These are phyloP conservation scores for Fusarium citri DNA, from an alignment of 2,329 filamentous ascomycete species.

Conservation along the genomic window DNA sequence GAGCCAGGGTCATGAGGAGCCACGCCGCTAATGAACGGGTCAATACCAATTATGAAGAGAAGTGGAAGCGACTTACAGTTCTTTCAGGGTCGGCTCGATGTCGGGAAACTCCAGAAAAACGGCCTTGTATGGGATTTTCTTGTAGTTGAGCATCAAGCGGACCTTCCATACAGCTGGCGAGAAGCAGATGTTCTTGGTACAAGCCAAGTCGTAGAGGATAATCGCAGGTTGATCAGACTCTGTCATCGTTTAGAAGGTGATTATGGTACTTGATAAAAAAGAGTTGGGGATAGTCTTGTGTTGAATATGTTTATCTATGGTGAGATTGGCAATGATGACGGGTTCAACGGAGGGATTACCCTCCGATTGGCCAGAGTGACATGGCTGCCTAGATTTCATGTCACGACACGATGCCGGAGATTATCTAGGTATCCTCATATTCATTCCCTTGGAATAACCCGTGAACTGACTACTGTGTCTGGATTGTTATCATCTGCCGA, in stretches of 20 bases:
- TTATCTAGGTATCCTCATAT: background rate
- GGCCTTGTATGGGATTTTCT: conserved; percentile 1
- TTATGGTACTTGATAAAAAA: too few species aligned
- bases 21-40: background rate
- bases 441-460: fast-evolving
- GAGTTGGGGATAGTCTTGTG: too few species aligned
- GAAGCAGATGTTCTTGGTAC: conserved; percentile 14
- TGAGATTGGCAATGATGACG: fast-evolving
- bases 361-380: background rate
- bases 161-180: conserved; percentile 18
- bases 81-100: background rate
- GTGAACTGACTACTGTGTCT: background rate
- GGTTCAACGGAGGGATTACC: fast-evolving
- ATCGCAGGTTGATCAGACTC: background rate
- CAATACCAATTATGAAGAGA: background rate
- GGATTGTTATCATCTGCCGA: background rate
- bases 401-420: background rate
- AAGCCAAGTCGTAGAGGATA: conserved; percentile 18
- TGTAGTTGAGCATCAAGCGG: conserved; percentile 25
- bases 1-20: background rate
- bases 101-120: conserved; percentile 22
- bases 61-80: background rate
- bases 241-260: background rate
- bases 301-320: too few species aligned
- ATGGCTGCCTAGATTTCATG: background rate